A percentile compares a stretch with the other conserved stretches of the same genome.
phyloP scores from a whole-genome alignment of 495 filamentous ascomycete species.

The Zalerion maritima region DNA sequence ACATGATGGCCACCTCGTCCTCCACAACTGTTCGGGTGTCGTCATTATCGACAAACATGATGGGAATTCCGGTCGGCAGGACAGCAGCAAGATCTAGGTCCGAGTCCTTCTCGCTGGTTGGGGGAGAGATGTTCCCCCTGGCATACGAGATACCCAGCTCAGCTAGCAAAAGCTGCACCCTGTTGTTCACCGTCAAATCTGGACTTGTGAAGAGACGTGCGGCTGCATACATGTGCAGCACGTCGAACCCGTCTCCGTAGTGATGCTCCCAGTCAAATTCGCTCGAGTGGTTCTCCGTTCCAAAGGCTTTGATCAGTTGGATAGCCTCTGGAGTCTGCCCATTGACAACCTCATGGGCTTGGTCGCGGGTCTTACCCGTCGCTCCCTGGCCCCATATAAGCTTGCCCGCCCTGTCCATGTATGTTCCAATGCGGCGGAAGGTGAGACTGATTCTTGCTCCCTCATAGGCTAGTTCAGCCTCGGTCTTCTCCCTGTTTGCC shows the following conservation, averaged over 20 bases:
- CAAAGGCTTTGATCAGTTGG: constrained; percentile 62
- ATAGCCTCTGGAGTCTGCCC: constrained; percentile 52
- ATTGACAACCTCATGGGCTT: constrained; percentile 49
- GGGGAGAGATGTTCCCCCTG: constrained; percentile 25
- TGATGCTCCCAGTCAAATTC: constrained; percentile 63
- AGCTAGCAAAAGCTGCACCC: constrained; percentile 40
- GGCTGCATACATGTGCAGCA: constrained; percentile 52
- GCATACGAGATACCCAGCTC: constrained; percentile 45
- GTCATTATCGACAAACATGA: constrained; percentile 43
- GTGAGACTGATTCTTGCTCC: constrained; percentile 85
- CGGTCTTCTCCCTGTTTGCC: constrained; percentile 42
- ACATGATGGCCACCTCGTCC: constrained; percentile 34
- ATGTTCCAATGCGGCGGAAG: constrained; percentile 83
- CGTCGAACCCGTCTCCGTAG: constrained; percentile 78
- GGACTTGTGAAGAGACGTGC: constrained; percentile 37
- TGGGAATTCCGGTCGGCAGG: constrained; percentile 14
- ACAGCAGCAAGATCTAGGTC: constrained; percentile 6
- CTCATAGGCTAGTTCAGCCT: constrained; percentile 52
- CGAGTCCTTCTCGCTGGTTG: constrained; percentile 16
- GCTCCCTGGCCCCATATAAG: constrained; percentile 91
- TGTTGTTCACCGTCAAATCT: constrained; percentile 40
- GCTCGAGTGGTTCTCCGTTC: constrained; percentile 60
- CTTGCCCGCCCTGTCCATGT: constrained; percentile 43
- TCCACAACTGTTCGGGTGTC: constrained; percentile 26
- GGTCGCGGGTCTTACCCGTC: constrained; percentile 40